Evolutionary conservation across 805 yeast genomes (phyloP).

Genomic region (Jamesozyma jinghongensis): DNA sequence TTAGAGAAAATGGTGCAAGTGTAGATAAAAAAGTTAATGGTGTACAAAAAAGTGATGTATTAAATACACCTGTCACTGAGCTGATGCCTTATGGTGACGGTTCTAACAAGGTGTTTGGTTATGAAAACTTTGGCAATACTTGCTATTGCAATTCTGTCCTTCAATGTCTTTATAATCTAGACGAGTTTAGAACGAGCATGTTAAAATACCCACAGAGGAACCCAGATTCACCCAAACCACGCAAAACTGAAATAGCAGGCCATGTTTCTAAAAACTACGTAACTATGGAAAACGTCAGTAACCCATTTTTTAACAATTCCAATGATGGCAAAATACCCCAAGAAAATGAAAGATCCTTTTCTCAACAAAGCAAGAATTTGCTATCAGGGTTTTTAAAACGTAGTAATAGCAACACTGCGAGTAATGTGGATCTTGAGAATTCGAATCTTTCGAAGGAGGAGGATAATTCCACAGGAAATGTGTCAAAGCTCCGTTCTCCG

Average conservation of each 20-base stretch:
- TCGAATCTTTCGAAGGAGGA: neutral
- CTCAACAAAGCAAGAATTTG: slow-evolving; percentile 2
- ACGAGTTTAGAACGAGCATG: slow-evolving; percentile 52
- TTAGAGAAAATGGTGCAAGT: too few relatives aligned
- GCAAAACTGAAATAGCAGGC: slow-evolving; percentile 31
- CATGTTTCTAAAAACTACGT: slow-evolving; percentile 13
- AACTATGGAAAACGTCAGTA: neutral
- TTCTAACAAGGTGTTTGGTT: slow-evolving; percentile 59
- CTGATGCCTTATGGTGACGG: slow-evolving; percentile 56
- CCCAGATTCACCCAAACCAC: slow-evolving; percentile 27
- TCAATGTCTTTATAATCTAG: slow-evolving; percentile 74
- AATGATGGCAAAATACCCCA: neutral
- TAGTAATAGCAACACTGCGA: neutral
- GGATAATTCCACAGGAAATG: neutral
- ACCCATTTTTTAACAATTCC: too few relatives aligned
- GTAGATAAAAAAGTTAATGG: too few relatives aligned
- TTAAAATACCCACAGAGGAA: slow-evolving; percentile 39
- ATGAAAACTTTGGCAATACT: slow-evolving; percentile 82
- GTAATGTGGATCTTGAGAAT: too few relatives aligned
- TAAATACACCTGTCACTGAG: slow-evolving; percentile 1
- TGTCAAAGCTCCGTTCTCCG: too few relatives aligned
- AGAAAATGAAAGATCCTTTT: slow-evolving; percentile 1
- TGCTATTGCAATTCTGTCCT: slow-evolving; percentile 91
- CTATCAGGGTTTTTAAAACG: slow-evolving; percentile 2
- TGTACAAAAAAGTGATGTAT: neutral